phyloP scores from a whole-genome alignment of 192 early-diverging fungal species.

The Linderina pennispora region DNA sequence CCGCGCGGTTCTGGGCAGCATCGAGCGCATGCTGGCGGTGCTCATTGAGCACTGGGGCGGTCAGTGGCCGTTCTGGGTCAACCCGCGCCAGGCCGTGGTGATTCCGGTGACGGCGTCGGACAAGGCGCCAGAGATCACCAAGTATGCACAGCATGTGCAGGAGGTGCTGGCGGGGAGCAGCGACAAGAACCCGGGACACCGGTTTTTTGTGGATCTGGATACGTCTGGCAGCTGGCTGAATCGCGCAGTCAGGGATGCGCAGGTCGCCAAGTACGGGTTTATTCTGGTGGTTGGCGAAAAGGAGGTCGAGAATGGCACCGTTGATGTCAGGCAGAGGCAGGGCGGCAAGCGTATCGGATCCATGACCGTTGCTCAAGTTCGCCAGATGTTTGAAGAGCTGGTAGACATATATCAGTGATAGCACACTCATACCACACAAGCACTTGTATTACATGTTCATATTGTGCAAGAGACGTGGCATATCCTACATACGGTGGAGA shows the following conservation, averaged over 20 bases:
- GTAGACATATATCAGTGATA: slow-evolving; percentile 44
- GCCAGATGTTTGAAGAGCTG: slow-evolving; percentile 51
- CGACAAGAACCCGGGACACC: slow-evolving; percentile 44
- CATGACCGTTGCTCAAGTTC: slow-evolving; percentile 55
- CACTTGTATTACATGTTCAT: not conserved
- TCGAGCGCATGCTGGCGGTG: slow-evolving; percentile 96
- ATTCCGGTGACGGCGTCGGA: slow-evolving; percentile 55
- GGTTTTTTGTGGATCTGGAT: slow-evolving; percentile 80
- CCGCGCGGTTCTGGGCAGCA: slow-evolving; percentile 80
- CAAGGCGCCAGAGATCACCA: slow-evolving; percentile 43
- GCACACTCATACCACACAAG: no score
- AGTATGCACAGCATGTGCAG: slow-evolving; percentile 61
- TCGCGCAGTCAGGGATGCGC: slow-evolving; percentile 75
- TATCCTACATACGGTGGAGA: slow-evolving; percentile 37
- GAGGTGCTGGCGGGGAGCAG: slow-evolving; percentile 23
- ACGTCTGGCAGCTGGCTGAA: slow-evolving; percentile 56
- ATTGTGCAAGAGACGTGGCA: not conserved
- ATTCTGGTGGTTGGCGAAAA: slow-evolving; percentile 81
- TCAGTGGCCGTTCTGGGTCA: slow-evolving; percentile 93
- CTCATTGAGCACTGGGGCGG: slow-evolving; percentile 89
- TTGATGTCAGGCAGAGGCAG: slow-evolving; percentile 67
- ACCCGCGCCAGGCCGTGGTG: slow-evolving; percentile 82
- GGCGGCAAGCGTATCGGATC: slow-evolving; percentile 56
- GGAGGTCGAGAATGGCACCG: slow-evolving; percentile 59
- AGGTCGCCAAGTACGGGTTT: slow-evolving; percentile 79